A percentile compares a stretch with the other conserved stretches of the same genome.
Evolutionary conservation across 148 eudicot genomes (phyloP).

Genomic region (Salicornia ramosissima): DNA sequence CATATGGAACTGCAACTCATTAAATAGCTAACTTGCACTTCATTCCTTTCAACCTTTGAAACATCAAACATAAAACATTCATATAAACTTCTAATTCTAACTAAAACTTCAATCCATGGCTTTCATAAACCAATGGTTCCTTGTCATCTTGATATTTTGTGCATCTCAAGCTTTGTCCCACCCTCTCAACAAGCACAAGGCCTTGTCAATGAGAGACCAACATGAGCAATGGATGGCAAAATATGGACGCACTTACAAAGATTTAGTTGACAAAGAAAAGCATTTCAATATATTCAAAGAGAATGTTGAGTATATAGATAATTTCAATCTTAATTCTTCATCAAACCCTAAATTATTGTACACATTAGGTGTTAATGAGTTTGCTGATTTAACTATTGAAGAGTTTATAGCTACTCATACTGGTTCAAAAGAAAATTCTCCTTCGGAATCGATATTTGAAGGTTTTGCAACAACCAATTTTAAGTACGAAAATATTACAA

Average conservation of each 20-base stretch:
- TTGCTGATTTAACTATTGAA: conserved; percentile 39
- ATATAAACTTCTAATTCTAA: too few species aligned
- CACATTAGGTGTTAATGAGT: conserved; percentile 34
- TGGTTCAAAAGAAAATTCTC: not conserved
- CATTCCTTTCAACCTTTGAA: too few species aligned
- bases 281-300: conserved; percentile 41
- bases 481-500: not conserved
- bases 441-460: too few species aligned
- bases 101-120: not conserved
- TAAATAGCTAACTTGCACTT: too few species aligned
- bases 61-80: too few species aligned
- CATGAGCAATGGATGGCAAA: conserved; percentile 30
- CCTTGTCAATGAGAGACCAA: not conserved
- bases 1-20: too few species aligned
- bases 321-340: conserved; percentile 22
- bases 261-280: conserved; percentile 24
- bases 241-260: conserved; percentile 4
- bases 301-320: conserved; percentile 34
- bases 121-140: not conserved
- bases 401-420: conserved; percentile 27
- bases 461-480: not conserved
- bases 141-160: not conserved
- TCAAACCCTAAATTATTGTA: conserved; percentile 36
- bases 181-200: not conserved
- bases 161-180: not conserved